Evolutionary conservation across 805 yeast species (phyloP).

Genomic region (Candida hungchunana): DNA sequence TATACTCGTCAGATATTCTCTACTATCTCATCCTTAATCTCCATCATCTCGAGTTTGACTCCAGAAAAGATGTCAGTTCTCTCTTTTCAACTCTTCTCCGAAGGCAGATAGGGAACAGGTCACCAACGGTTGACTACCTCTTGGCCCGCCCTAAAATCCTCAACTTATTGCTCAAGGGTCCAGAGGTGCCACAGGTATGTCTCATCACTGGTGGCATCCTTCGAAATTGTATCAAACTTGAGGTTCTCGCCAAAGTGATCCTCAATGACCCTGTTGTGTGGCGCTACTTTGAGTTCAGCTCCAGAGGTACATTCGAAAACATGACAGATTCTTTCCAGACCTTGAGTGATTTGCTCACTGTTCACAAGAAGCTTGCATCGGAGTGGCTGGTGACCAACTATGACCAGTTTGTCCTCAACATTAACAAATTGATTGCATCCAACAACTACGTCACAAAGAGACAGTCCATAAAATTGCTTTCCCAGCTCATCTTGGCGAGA

Average conservation of each 20-base stretch:
- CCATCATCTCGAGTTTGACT: constrained; percentile 77
- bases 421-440: constrained; percentile 69
- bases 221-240: constrained; percentile 81
- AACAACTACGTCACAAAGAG: constrained; percentile 89
- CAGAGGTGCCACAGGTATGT: constrained; percentile 70
- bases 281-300: constrained; percentile 78
- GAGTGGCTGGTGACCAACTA: constrained; percentile 62
- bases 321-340: constrained; percentile 89
- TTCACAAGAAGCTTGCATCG: constrained; percentile 63
- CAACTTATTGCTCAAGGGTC: constrained; percentile 58
- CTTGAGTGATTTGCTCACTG: constrained; percentile 60
- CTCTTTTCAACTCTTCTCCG: constrained; percentile 74
- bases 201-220: constrained; percentile 72
- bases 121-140: constrained; percentile 86
- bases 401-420: constrained; percentile 51
- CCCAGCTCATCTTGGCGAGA: constrained; percentile 66
- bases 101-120: constrained; percentile 68
- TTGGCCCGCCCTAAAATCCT: constrained; percentile 63
- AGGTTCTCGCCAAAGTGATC: constrained; percentile 57
- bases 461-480: constrained; percentile 75
- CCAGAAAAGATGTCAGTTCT: constrained; percentile 75
- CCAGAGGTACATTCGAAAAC: constrained; percentile 75
- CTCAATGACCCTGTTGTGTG: constrained; percentile 63
- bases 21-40: constrained; percentile 56
- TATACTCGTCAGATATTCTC: constrained; percentile 67